Evolutionary conservation across 306 rosid genomes (phyloP), one percentile per base, ranked within the genome.

Genomic region (Lathyrus sativus): DNA sequence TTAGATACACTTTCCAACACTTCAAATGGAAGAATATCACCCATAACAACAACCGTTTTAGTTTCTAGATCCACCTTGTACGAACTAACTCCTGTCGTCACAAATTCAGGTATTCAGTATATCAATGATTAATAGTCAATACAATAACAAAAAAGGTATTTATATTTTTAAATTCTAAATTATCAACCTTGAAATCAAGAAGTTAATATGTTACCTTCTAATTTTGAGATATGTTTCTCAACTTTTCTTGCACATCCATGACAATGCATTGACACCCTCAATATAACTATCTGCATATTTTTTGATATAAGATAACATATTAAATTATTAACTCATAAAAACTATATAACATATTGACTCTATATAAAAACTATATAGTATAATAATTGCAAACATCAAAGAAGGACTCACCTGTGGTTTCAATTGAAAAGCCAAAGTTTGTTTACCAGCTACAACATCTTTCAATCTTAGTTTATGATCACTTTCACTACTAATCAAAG

Each of bases 181-280:
- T 14, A 46, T 7, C 1, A 0, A 48, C 2, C 3, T 14, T 48
- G 11, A 48, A 48, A 48, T n/a, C n/a, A n/a, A n/a, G n/a, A n/a
- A n/a, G n/a, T n/a, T n/a, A n/a, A n/a, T n/a, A n/a, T n/a, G n/a
- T n/a, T 44, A 88, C 99, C 99, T 71, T 93, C 92, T 67, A 93
- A 85, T 84, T 87, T 93, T 54, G 92, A 81, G 69, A 93, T 82
- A 67, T 76, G 95, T 60, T 90, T 93, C 91, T 88, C 92, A 76
- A 93, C 92, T 74, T 93, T 84, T 79, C 59, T 90, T 37, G 95
- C 97, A 80, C 99, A 93, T 60, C 95, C 99, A 81, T 83, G 41
- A 83, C 99, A 93, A 76, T 93, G 96, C 92, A 93, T 93, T 72
- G 97, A 87, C 60, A 93, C 99, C 82, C 73, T 87, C 74, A 93